These are phyloP conservation scores for Calonectria ilicicola DNA, from an alignment of 2,329 filamentous ascomycete genomes.

Conservation along the genomic window DNA sequence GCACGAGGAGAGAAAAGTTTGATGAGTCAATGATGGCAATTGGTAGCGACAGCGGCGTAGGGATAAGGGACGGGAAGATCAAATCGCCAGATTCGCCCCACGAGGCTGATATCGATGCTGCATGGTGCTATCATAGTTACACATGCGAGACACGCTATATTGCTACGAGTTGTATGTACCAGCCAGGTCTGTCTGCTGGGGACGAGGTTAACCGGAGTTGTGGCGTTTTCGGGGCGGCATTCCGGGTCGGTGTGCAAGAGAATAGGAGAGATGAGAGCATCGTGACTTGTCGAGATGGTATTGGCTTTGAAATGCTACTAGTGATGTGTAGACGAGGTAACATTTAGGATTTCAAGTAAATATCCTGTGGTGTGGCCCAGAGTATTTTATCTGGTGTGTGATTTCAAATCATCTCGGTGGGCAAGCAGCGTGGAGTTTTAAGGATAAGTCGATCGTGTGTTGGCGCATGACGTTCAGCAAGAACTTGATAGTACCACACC, in stretches of 20 bases:
- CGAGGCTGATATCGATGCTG: neutral
- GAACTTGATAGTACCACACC: neutral
- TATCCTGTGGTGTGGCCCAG: no score
- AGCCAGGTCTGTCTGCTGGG: neutral
- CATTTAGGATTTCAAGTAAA: neutral
- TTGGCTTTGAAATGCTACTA: neutral
- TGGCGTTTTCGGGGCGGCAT: conserved; percentile 20
- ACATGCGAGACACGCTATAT: neutral
- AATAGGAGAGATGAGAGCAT: neutral
- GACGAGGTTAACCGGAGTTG: conserved; percentile 20
- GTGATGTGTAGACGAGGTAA: neutral
- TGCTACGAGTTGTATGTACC: neutral
- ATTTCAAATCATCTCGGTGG: neutral
- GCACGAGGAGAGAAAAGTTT: neutral
- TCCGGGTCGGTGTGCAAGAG: conserved; percentile 6
- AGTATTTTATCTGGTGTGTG: neutral
- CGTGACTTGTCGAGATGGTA: neutral
- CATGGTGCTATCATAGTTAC: neutral
- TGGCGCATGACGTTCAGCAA: neutral
- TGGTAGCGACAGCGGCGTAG: neutral
- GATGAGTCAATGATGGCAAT: conserved; percentile 7
- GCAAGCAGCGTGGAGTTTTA: neutral
- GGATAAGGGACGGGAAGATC: neutral
- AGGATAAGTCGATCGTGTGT: neutral
- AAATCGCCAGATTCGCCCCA: neutral